These are phyloP conservation scores for Pythium phragmitis DNA, from an alignment of 352 stramenopile species.

Conservation along the genomic window DNA sequence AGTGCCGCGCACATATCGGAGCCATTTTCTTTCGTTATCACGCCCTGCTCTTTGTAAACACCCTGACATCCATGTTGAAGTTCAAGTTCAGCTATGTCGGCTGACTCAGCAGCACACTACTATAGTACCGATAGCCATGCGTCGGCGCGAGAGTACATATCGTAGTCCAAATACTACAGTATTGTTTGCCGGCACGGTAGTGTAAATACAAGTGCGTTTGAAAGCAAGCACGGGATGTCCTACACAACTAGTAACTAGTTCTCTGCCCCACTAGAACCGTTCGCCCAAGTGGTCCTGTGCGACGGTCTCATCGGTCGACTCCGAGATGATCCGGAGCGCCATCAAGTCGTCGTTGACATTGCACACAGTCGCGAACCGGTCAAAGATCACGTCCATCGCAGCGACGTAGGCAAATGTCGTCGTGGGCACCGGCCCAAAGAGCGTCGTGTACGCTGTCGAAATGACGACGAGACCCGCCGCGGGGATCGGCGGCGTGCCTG, in stretches of 20 bases:
- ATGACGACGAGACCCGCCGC: constrained; percentile 49
- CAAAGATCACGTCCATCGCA: constrained; percentile 62
- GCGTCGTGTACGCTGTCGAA: constrained; percentile 62
- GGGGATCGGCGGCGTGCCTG: constrained; percentile 56
- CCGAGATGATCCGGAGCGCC: constrained; percentile 70
- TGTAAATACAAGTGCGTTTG: too few relatives aligned
- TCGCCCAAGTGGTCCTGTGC: constrained; percentile 51
- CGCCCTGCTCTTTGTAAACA: too few relatives aligned
- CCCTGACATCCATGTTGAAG: too few relatives aligned
- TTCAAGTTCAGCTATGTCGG: too few relatives aligned
- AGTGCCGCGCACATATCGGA: too few relatives aligned
- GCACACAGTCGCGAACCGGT: constrained; percentile 61
- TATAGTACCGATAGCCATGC: too few relatives aligned
- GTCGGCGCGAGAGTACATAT: too few relatives aligned
- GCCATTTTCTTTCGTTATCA: too few relatives aligned
- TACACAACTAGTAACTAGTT: not conserved
- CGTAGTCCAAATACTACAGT: too few relatives aligned
- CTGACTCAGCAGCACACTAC: too few relatives aligned
- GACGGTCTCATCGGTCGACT: constrained; percentile 71
- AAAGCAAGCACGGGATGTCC: too few relatives aligned
- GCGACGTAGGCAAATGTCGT: constrained; percentile 56
- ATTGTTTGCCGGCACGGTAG: too few relatives aligned
- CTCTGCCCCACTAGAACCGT: constrained; percentile 21
- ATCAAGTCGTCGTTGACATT: constrained; percentile 84
- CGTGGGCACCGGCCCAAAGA: constrained; percentile 50